These are phyloP conservation scores for Alternaria consortialis DNA, from an alignment of 2,329 filamentous ascomycete species.

Conservation along the genomic window DNA sequence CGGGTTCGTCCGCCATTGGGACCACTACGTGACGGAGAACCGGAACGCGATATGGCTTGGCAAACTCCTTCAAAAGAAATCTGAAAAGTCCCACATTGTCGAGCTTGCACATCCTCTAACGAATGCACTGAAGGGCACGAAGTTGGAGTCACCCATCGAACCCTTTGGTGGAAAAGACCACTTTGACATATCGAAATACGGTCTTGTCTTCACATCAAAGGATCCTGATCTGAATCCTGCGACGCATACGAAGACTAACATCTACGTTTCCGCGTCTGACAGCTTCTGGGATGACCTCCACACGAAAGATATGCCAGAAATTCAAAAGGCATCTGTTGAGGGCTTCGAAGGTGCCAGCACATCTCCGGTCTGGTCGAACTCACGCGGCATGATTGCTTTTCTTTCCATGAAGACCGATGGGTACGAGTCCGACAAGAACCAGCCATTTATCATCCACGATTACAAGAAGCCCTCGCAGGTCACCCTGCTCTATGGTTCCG, in stretches of 20 bases:
- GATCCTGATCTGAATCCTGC: constrained; percentile 76
- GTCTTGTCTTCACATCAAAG: constrained; percentile 78
- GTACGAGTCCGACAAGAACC: constrained; percentile 83
- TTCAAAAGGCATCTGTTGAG: constrained; percentile 65
- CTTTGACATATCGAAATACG: constrained; percentile 75
- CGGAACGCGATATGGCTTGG: constrained; percentile 78
- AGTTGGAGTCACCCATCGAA: constrained; percentile 72
- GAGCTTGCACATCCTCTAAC: constrained; percentile 53
- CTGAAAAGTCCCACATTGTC: constrained; percentile 4
- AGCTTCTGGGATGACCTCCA: constrained; percentile 59
- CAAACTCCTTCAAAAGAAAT: constrained; percentile 55
- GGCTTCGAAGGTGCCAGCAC: constrained; percentile 70
- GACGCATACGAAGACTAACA: constrained; percentile 80
- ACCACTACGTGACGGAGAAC: constrained; percentile 74
- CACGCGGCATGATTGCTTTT: constrained; percentile 77
- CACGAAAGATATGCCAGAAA: constrained; percentile 37
- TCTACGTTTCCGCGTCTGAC: constrained; percentile 72
- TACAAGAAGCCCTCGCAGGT: constrained; percentile 63
- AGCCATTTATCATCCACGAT: constrained; percentile 71
- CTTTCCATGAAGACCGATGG: constrained; percentile 77
- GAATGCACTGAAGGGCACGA: constrained; percentile 70
- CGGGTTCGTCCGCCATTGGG: constrained; percentile 85
- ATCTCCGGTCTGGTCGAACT: constrained; percentile 76
- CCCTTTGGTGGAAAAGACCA: constrained; percentile 83
- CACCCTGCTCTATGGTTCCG: constrained; percentile 68